These are phyloP conservation scores for Stentor coeruleus DNA, from an alignment of 73 alveolate genomes.

Conservation along the genomic window DNA sequence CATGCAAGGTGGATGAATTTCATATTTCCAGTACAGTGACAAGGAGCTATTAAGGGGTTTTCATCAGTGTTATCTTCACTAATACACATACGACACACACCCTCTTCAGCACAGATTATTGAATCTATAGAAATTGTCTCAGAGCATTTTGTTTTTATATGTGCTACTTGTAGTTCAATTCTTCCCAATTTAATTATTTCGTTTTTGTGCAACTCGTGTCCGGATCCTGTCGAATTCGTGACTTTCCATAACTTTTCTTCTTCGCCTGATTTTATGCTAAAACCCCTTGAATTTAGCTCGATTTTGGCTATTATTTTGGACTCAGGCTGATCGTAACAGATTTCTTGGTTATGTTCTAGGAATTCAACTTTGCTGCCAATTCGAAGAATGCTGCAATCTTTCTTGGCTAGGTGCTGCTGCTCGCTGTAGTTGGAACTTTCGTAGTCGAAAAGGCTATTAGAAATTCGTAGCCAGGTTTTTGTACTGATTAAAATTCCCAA, in stretches of 20 bases:
- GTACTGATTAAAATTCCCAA: not conserved
- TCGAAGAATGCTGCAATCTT: not conserved
- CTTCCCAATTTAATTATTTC: slow-evolving; percentile 13
- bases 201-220: not conserved
- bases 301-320: not conserved
- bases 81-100: not conserved
- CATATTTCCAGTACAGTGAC: slow-evolving; percentile 67
- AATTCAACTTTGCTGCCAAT: not conserved
- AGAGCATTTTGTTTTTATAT: not conserved
- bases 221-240: not conserved
- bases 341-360: not conserved
- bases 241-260: not conserved
- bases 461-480: not conserved
- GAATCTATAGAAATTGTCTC: too few relatives aligned
- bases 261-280: not conserved
- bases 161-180: not conserved
- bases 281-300: not conserved
- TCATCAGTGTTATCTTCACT: slow-evolving; percentile 13
- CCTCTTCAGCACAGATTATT: too few relatives aligned
- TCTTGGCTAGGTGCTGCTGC: not conserved
- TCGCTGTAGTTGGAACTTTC: not conserved
- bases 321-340: not conserved
- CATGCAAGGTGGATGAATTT: slow-evolving; percentile 57
- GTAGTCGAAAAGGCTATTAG: slow-evolving; percentile 4
- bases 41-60: slow-evolving; percentile 61